Evolutionary conservation across 306 rosid species (phyloP).

Genomic region (Oxytropis ochrocephala): DNA sequence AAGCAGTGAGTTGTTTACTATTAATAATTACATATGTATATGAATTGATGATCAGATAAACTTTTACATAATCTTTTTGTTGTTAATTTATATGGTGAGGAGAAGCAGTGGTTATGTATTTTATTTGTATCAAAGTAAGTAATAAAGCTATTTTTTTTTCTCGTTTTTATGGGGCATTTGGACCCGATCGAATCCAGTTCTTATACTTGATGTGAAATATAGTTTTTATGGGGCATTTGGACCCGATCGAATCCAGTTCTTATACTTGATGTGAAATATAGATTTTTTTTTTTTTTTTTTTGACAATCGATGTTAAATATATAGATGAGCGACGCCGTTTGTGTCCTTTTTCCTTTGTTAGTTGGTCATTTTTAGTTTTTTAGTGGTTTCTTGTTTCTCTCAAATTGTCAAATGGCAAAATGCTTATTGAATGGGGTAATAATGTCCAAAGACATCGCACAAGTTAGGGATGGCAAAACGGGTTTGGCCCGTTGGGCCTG

Average conservation of each 20-base stretch:
- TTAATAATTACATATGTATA: conserved; percentile 13
- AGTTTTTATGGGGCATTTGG: background rate
- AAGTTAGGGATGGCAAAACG: no score
- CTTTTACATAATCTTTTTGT: background rate
- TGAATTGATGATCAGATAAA: background rate
- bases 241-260: background rate
- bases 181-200: background rate
- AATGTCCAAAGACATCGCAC: no score
- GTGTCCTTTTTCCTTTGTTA: background rate
- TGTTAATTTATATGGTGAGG: conserved; percentile 16
- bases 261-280: background rate
- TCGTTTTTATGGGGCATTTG: background rate
- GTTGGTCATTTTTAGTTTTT: background rate
- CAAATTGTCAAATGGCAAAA: background rate
- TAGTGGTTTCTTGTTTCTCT: background rate
- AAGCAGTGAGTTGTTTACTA: background rate
- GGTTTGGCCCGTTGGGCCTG: no score
- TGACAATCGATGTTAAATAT: no score
- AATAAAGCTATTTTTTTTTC: background rate
- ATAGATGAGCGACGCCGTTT: background rate
- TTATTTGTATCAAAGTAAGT: conserved; percentile 7
- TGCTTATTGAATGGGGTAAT: background rate
- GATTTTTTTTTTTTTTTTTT: no score
- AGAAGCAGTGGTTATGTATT: conserved; percentile 19
- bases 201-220: background rate